Evolutionary conservation across 768 basidiomycete species (phyloP).

Genomic region (Paxillus ammoniavirescens): DNA sequence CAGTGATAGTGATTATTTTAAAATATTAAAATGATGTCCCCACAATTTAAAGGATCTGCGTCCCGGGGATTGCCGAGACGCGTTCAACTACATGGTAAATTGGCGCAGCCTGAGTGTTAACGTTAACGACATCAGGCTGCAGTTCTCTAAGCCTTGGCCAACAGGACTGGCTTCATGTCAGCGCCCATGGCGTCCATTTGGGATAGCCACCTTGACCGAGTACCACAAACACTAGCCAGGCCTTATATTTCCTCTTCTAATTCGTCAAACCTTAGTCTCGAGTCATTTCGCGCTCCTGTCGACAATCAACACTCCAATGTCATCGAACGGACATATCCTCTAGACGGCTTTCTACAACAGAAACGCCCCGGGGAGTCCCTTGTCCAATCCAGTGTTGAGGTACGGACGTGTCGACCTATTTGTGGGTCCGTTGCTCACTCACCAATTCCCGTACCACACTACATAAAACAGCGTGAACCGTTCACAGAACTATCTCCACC

Average conservation of each 20-base stretch:
- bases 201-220: slow-evolving; percentile 15
- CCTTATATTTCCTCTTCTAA: background rate
- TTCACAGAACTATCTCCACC: slow-evolving; percentile 1
- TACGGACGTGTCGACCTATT: background rate
- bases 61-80: slow-evolving; percentile 10
- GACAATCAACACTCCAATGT: background rate
- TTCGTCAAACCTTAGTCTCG: slow-evolving; percentile 9
- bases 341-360: background rate
- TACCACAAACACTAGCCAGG: slow-evolving; percentile 2
- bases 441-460: background rate
- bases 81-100: slow-evolving; percentile 1
- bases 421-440: slow-evolving; percentile 2
- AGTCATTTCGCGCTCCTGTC: slow-evolving; percentile 7
- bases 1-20: too few species aligned
- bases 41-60: too few species aligned
- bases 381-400: slow-evolving; percentile 9
- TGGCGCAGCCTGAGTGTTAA: background rate
- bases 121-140: background rate
- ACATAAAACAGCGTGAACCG: slow-evolving; percentile 12
- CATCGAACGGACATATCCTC: background rate
- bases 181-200: slow-evolving; percentile 12
- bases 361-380: slow-evolving; percentile 9
- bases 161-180: slow-evolving; percentile 8
- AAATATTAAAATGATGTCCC: too few species aligned
- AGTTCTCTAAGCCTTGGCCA: background rate